These are phyloP conservation scores for Cercospora sp. DNA, from an alignment of 2,329 filamentous ascomycete species.

Conservation along the genomic window DNA sequence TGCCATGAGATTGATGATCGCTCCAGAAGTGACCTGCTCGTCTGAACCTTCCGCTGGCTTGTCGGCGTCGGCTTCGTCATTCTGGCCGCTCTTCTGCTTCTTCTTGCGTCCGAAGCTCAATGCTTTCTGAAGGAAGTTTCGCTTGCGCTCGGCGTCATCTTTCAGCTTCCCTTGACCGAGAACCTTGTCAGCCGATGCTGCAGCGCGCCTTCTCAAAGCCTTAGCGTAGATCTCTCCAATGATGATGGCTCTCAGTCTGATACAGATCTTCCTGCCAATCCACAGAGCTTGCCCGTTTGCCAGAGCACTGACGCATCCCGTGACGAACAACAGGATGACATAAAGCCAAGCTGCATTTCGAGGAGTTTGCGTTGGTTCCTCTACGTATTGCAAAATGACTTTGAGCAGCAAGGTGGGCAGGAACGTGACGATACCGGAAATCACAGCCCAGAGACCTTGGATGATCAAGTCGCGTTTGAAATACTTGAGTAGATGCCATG, in stretches of 20 bases:
- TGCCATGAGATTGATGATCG: slow-evolving; percentile 99
- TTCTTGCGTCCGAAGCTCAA: slow-evolving; percentile 59
- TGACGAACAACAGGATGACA: slow-evolving; percentile 82
- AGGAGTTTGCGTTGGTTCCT: slow-evolving; percentile 72
- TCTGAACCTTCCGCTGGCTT: slow-evolving; percentile 31
- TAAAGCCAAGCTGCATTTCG: slow-evolving; percentile 92
- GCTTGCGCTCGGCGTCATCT: slow-evolving; percentile 44
- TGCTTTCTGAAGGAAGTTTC: slow-evolving; percentile 48
- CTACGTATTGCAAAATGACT: slow-evolving; percentile 91
- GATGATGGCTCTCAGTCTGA: slow-evolving; percentile 88
- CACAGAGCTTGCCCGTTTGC: slow-evolving; percentile 84
- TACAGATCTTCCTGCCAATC: slow-evolving; percentile 92
- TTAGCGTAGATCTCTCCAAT: slow-evolving; percentile 98
- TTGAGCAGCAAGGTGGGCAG: slow-evolving; percentile 87
- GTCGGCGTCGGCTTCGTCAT: slow-evolving; percentile 41
- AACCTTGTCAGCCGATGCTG: slow-evolving; percentile 70
- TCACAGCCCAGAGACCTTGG: slow-evolving; percentile 76
- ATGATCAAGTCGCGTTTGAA: slow-evolving; percentile 75
- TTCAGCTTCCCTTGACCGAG: slow-evolving; percentile 56
- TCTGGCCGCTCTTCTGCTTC: slow-evolving; percentile 52
- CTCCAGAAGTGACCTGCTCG: slow-evolving; percentile 81
- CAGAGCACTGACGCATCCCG: slow-evolving; percentile 77
- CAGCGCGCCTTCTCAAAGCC: slow-evolving; percentile 84
- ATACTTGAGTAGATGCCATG: slow-evolving; percentile 78
- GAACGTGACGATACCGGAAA: slow-evolving; percentile 83